A percentile compares a stretch with the other conserved stretches of the same genome.
phyloP scores from a whole-genome alignment of 768 basidiomycete genomes.

The Gymnopilus junonius region DNA sequence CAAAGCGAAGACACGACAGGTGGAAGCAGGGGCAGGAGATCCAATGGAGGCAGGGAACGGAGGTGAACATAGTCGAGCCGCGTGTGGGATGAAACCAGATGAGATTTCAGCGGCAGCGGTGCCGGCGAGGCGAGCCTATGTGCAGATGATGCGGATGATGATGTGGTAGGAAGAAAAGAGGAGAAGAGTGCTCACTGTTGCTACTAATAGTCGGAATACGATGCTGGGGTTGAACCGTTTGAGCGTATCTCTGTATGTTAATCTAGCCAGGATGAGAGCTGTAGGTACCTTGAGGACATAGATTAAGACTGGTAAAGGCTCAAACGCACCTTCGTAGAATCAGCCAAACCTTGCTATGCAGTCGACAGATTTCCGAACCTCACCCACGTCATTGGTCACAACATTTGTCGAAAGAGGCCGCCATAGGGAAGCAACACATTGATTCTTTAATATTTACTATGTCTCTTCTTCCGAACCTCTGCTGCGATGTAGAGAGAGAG shows the following conservation, averaged over 20 bases:
- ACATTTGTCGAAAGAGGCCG: too few species aligned
- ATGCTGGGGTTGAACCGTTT: conserved; percentile 80
- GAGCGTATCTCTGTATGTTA: conserved; percentile 69
- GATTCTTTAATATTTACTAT: conserved; percentile 76
- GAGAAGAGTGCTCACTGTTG: conserved; percentile 45
- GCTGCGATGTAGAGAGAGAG: conserved; percentile 79
- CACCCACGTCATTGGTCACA: conserved; percentile 72
- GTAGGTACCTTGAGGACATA: background rate
- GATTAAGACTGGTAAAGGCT: too few species aligned
- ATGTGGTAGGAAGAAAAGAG: background rate
- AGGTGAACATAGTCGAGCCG: conserved; percentile 53
- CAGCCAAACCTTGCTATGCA: conserved; percentile 75
- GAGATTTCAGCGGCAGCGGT: conserved; percentile 87
- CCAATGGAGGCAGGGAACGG: conserved; percentile 59
- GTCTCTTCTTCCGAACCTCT: conserved; percentile 73
- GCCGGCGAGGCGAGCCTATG: conserved; percentile 72
- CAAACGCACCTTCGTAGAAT: conserved; percentile 72
- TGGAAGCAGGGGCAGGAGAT: conserved; percentile 54
- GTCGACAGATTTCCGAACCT: conserved; percentile 83
- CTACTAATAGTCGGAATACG: conserved; percentile 66
- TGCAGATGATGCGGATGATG: background rate
- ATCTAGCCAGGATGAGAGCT: conserved; percentile 78
- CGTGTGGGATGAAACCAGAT: conserved; percentile 66
- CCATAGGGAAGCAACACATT: too few species aligned
- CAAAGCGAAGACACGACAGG: conserved; percentile 74